These are phyloP conservation scores for Aureobasidium sp. DNA, from an alignment of 2,329 filamentous ascomycete species.

Conservation along the genomic window DNA sequence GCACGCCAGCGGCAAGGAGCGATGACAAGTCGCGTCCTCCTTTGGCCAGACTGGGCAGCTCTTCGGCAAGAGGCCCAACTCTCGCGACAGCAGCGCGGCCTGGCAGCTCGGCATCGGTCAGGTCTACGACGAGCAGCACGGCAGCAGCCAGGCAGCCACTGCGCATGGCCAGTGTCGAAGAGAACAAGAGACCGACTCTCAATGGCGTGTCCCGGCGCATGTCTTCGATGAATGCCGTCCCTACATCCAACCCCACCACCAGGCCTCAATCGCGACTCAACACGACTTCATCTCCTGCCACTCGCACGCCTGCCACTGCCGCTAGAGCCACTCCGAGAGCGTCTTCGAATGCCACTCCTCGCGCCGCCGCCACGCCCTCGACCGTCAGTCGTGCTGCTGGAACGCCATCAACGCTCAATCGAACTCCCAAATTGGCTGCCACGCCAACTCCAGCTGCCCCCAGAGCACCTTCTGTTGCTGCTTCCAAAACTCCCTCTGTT, in stretches of 20 bases:
- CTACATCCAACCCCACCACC: neutral
- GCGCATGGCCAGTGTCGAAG: constrained; percentile 5
- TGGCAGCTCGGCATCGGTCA: constrained; percentile 1
- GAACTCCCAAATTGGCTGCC: constrained; percentile 9
- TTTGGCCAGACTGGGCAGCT: constrained; percentile 2
- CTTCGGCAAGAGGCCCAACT: neutral
- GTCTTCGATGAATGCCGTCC: constrained; percentile 9
- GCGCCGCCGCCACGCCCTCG: neutral
- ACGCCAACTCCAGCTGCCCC: neutral
- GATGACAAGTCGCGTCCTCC: constrained; percentile 8
- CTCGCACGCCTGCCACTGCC: neutral
- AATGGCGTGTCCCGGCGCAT: constrained; percentile 15
- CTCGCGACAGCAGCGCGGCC: neutral
- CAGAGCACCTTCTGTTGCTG: neutral
- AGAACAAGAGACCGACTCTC: constrained; percentile 11
- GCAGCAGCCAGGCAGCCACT: neutral
- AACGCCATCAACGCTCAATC: neutral
- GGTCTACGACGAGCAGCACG: constrained; percentile 8
- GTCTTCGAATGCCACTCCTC: neutral
- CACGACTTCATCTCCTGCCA: neutral
- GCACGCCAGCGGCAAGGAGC: neutral
- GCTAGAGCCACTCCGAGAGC: neutral
- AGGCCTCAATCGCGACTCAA: constrained; percentile 3
- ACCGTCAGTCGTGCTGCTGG: neutral
- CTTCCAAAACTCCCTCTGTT: neutral